Evolutionary conservation across 2,329 filamentous ascomycete species (phyloP).

Genomic region (Colletotrichum tanaceti): DNA sequence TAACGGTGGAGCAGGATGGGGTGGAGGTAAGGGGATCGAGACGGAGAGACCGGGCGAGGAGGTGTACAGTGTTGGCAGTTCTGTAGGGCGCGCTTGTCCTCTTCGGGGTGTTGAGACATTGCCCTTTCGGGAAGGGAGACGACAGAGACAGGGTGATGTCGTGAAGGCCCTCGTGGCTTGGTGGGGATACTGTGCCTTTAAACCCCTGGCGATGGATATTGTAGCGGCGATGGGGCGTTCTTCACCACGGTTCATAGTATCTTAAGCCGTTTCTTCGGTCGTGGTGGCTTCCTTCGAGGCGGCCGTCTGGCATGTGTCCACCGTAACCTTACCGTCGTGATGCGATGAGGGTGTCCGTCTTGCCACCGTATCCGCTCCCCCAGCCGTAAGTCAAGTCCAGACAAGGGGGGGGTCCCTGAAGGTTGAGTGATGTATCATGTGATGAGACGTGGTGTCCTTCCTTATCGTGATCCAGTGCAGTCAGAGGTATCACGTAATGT

Average conservation of each 20-base stretch:
- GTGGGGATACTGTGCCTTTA: slow-evolving; percentile 7
- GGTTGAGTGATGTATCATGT: slow-evolving; percentile 35
- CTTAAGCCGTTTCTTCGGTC: slow-evolving; percentile 25
- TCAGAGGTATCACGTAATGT: slow-evolving; percentile 32
- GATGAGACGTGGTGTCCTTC: slow-evolving; percentile 10
- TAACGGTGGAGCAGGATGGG: slow-evolving; percentile 17
- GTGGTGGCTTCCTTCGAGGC: slow-evolving; percentile 14
- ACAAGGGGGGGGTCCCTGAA: background rate
- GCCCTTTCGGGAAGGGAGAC: slow-evolving; percentile 48
- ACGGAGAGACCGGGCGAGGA: background rate
- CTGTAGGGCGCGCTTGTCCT: slow-evolving; percentile 47
- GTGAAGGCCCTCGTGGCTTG: slow-evolving; percentile 10
- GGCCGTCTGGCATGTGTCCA: slow-evolving; percentile 22
- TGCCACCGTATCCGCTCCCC: slow-evolving; percentile 2
- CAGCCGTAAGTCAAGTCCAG: background rate
- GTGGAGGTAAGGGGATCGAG: background rate
- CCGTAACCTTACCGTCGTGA: slow-evolving; percentile 21
- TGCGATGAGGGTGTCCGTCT: background rate
- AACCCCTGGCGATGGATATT: slow-evolving; percentile 27
- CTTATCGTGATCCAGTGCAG: background rate
- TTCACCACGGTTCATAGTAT: slow-evolving; percentile 20
- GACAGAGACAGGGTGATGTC: slow-evolving; percentile 14
- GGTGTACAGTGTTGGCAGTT: slow-evolving; percentile 23
- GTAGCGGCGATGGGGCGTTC: slow-evolving; percentile 23
- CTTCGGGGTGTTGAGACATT: slow-evolving; percentile 47